Conservation (phyloP, 768 basidiomycete genomes). For the Trametes maxima region DNA sequence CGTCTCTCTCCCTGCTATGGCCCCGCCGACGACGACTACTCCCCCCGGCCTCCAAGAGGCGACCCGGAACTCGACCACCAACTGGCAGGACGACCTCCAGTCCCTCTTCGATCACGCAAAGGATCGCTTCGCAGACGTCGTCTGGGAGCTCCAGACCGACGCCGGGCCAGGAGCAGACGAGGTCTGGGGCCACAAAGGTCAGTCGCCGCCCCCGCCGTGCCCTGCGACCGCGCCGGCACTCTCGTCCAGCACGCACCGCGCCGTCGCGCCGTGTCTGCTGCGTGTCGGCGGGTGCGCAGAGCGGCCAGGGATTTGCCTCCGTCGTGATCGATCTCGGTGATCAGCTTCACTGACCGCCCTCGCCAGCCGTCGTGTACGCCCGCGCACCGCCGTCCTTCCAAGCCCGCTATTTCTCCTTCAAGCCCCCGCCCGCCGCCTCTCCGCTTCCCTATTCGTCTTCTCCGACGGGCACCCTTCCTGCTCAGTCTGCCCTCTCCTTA, state of each 20-base stretch:
- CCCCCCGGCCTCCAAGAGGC: slow-evolving; percentile 66
- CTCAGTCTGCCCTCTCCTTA: slow-evolving; percentile 65
- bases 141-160: slow-evolving; percentile 76
- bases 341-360: background rate
- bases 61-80: slow-evolving; percentile 61
- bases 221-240: background rate
- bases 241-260: background rate
- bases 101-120: slow-evolving; percentile 80
- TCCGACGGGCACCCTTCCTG: slow-evolving; percentile 51
- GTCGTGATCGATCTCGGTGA: slow-evolving; percentile 4
- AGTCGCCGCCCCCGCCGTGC: slow-evolving; percentile 24
- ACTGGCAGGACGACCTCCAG: slow-evolving; percentile 84
- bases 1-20: slow-evolving; percentile 14
- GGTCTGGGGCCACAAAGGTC: slow-evolving; percentile 97
- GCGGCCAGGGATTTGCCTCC: background rate
- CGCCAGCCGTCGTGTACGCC: slow-evolving; percentile 87
- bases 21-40: slow-evolving; percentile 27
- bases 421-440: slow-evolving; percentile 55
- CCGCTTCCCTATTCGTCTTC: slow-evolving; percentile 53
- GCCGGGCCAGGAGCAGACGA: slow-evolving; percentile 45
- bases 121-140: slow-evolving; percentile 93
- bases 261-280: background rate
- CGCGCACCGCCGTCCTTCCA: slow-evolving; percentile 93
- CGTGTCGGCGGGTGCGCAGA: background rate
- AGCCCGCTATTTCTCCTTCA: slow-evolving; percentile 82